phyloP scores from a whole-genome alignment of 1,284 basidiomycete species.

The Malassezia dermatis region DNA sequence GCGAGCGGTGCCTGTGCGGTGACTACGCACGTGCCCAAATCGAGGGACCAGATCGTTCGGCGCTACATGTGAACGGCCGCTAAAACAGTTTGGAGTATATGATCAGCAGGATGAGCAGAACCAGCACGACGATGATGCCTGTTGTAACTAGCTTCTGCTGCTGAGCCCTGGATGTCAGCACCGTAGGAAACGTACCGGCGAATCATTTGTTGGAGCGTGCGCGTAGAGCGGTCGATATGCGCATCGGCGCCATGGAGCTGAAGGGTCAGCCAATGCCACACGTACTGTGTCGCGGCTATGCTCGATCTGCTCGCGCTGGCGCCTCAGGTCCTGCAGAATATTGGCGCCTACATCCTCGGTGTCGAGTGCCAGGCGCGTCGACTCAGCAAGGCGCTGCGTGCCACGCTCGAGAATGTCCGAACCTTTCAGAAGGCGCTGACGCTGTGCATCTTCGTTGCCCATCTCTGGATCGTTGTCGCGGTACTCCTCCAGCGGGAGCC shows the following conservation, averaged over 20 bases:
- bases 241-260: conserved; percentile 55
- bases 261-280: conserved; percentile 13
- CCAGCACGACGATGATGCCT: conserved; percentile 41
- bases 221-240: conserved; percentile 55
- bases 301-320: conserved; percentile 89
- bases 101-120: conserved; percentile 46
- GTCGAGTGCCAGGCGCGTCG: conserved; percentile 83
- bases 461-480: conserved; percentile 25
- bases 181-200: conserved; percentile 50
- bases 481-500: conserved; percentile 7
- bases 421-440: conserved; percentile 44
- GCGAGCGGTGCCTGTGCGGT: background rate
- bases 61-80: background rate
- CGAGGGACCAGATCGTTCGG: background rate
- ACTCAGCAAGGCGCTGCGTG: conserved; percentile 67
- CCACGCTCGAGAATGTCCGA: conserved; percentile 50
- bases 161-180: conserved; percentile 28
- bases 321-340: conserved; percentile 72
- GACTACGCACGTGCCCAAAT: background rate
- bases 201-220: conserved; percentile 58
- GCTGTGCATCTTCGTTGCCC: conserved; percentile 46
- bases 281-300: conserved; percentile 77
- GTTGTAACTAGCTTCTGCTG: conserved; percentile 44
- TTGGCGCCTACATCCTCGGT: conserved; percentile 91
- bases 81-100: conserved; percentile 41